Conservation (phyloP, 2,329 filamentous ascomycete species). For the Thermothelomyces thermophilus region DNA sequence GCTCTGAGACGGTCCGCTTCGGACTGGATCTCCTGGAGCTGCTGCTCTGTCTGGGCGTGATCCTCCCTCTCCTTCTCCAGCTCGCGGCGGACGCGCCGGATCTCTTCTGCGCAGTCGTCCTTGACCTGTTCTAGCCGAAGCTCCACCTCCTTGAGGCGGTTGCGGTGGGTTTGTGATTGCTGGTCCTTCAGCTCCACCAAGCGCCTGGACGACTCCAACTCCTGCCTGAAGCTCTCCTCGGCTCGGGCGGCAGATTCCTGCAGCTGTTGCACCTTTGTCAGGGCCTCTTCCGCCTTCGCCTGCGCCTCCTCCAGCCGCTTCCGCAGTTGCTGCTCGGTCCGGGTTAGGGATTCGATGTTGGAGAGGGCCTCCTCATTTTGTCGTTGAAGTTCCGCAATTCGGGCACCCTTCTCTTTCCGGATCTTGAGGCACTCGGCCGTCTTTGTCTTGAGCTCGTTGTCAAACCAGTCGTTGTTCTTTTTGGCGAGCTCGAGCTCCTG, state of each 20-base stretch:
- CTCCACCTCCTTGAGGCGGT: conserved; percentile 64
- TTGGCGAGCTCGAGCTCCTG: conserved; percentile 86
- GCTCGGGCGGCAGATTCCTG: conserved; percentile 74
- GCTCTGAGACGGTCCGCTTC: conserved; percentile 50
- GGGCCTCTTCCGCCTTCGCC: conserved; percentile 77
- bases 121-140: conserved; percentile 54
- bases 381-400: conserved; percentile 81
- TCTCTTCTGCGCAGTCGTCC: conserved; percentile 58
- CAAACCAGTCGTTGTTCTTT: conserved; percentile 88
- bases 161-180: conserved; percentile 64
- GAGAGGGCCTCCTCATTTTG: conserved; percentile 79
- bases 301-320: conserved; percentile 77
- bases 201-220: conserved; percentile 73
- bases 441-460: conserved; percentile 86
- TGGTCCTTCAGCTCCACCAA: conserved; percentile 78
- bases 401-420: conserved; percentile 88
- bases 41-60: conserved; percentile 41
- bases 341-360: conserved; percentile 68
- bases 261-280: conserved; percentile 75
- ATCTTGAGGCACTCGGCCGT: conserved; percentile 79
- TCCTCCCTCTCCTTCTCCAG: conserved; percentile 49
- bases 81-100: conserved; percentile 49
- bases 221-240: conserved; percentile 81
- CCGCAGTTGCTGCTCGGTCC: conserved; percentile 73
- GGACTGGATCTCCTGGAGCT: conserved; percentile 44